Evolutionary conservation across 2,329 filamentous ascomycete genomes (phyloP).

Genomic region (Aspergillus latus): DNA sequence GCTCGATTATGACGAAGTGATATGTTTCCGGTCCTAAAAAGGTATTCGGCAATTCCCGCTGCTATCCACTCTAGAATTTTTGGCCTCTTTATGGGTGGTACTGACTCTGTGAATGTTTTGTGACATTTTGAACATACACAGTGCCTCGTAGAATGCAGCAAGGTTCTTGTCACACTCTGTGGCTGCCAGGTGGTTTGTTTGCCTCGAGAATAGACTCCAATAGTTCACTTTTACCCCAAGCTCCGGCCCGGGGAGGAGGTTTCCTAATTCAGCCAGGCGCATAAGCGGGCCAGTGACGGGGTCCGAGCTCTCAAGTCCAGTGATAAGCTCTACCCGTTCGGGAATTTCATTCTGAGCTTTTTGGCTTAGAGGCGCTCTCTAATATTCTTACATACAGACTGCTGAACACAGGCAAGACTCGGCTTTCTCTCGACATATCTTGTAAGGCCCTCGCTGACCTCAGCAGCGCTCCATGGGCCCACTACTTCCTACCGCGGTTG

Average conservation of each 20-base stretch:
- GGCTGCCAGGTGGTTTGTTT: slow-evolving; percentile 7
- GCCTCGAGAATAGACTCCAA: slow-evolving; percentile 1
- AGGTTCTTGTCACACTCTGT: background rate
- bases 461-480: background rate
- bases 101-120: background rate
- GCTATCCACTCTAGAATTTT: background rate
- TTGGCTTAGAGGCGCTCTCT: too few species aligned
- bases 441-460: background rate
- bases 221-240: background rate
- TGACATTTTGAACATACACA: background rate
- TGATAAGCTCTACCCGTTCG: background rate
- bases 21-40: background rate
- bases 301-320: background rate
- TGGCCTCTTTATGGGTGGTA: background rate
- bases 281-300: slow-evolving; percentile 2
- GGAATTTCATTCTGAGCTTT: background rate
- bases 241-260: background rate
- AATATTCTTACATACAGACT: too few species aligned
- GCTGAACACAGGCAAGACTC: background rate
- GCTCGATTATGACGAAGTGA: background rate
- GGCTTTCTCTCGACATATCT: background rate
- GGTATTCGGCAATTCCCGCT: slow-evolving; percentile 8
- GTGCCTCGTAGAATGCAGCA: background rate
- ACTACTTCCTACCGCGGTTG: background rate
- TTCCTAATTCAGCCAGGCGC: slow-evolving; percentile 8